Base-by-base conservation (phyloP, 2,329 filamentous ascomycete genomes). In the Rutstroemia sp. region DNA sequence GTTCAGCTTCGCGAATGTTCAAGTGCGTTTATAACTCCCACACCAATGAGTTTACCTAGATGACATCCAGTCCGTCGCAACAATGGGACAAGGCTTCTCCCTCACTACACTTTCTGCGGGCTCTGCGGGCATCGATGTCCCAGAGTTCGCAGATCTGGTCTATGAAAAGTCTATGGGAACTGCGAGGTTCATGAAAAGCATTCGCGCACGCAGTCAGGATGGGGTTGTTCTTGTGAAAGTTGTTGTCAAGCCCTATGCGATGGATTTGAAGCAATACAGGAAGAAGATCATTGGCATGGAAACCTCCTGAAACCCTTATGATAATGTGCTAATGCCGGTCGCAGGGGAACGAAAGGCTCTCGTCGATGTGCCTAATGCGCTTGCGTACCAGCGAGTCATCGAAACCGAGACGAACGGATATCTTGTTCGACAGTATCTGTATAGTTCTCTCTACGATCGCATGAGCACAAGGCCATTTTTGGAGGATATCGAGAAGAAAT, bases 401-500 rank as follows among this genome's bases (percentile, higher is more conserved):
- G 94, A 99, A 73, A 96, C 92, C 12, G 86, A 89, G 61, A 92
- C 86, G 45, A 92, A 92, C 69, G 94, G 92, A 49, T 96, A 95
- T 69, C 81, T 99, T 19, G 90, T 96, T 57, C 87, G 94, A 52
- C 95, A 97, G 72, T 97, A 89, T 70, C 85, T 97, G 59, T 94
- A 97, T 73, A 96, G 88, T 76, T 97, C 94, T 23, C 80, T 99
- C 4, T 99, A 99, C 74, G 94, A 99, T 74, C 88, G 94, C 54
- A 84, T 99, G 72, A 95, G 94, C 72, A 99, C 94, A 8, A 85
- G 95, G 7, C 95, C 94, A 0, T 99, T 99, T 65, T 77, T 97
- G 9, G 95, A 99, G 72, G 90, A 95, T 63, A 94, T 99, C 62
- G 94, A 99, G 72, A 97, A 96, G 79, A 96, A 95, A 75, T 99